Percentiles rank a stretch among this genome's conserved stretches.
These are phyloP conservation scores for Astragalus membranaceus DNA, from an alignment of 306 rosid species.

Conservation along the genomic window DNA sequence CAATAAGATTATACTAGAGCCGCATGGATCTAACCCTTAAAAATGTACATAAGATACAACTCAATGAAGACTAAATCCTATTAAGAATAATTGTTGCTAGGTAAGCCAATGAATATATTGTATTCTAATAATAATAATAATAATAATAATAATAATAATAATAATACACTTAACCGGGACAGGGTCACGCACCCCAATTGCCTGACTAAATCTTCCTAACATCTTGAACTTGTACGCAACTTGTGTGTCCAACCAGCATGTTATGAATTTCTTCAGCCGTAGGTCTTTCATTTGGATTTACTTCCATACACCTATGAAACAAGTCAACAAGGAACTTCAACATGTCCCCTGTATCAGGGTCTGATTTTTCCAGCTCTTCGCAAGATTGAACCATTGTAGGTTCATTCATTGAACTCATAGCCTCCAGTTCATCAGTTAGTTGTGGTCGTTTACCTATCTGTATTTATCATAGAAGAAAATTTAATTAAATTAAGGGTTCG, in stretches of 20 bases:
- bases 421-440: constrained; percentile 62
- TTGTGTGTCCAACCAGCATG: constrained; percentile 38
- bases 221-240: constrained; percentile 23
- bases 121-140: too few relatives aligned
- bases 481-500: not conserved
- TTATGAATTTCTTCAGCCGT: constrained; percentile 61
- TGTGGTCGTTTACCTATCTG: constrained; percentile 39
- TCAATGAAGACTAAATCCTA: constrained; percentile 22
- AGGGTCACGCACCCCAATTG: not conserved
- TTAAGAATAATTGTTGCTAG: constrained; percentile 12
- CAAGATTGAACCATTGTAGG: constrained; percentile 59
- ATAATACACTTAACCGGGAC: constrained; percentile 18
- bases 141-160: too few relatives aligned
- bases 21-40: constrained; percentile 25
- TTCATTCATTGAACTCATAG: constrained; percentile 30
- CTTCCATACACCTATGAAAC: constrained; percentile 60
- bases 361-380: constrained; percentile 36
- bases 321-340: constrained; percentile 61
- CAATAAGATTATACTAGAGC: constrained; percentile 21
- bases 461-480: not conserved
- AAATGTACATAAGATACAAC: constrained; percentile 18
- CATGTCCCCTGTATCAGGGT: constrained; percentile 29
- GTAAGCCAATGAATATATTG: not conserved
- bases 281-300: constrained; percentile 65
- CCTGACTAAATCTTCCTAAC: constrained; percentile 33